Base-by-base conservation (phyloP, 306 rosid genomes). In the Nissolia schottii region DNA sequence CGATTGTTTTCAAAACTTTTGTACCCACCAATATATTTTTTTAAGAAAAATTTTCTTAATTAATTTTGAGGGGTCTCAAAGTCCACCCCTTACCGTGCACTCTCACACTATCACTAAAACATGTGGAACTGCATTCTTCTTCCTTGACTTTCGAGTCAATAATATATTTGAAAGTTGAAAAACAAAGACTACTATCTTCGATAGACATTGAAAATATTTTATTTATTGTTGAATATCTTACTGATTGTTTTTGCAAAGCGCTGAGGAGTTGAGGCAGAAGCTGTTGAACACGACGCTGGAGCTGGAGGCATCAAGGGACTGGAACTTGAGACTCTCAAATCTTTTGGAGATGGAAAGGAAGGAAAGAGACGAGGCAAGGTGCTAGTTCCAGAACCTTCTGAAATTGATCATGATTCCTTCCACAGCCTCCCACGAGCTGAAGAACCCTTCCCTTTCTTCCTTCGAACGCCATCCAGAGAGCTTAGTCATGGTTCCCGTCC, bases 291-390 rank as follows among this genome's bases (percentile, higher is more conserved):
- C 87, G 0, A 76, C 74, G 9, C 19, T 67, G 19, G 88, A 89
- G 64, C 82, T 91, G 0, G 88, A 87, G 13, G n/a, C n/a, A n/a
- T n/a, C n/a, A n/a, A n/a, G n/a, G n/a, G n/a, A n/a, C n/a, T n/a
- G n/a, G n/a, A 49, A 58, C 0, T 50, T 73, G 28, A 84, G 28
- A 15, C 49, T 89, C 12, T 20, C 82, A 2, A 63, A 70, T 34
- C 81, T 81, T 22, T 71, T 93, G 14, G 45, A 81, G 9, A 41
- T 62, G 50, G 84, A 89, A 3, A 49, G 34, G 56, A 56, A 82
- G 63, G 97, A 93, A 55, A 79, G 92, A 76, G 93, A 87, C 3
- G 91, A 90, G 70, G 92, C 93, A 0, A 86, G 71, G 62, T 56
- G 73, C 24, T 84, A 87, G 72, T 77, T 93, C 7, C 82, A 79